Evolutionary conservation across 2,329 filamentous ascomycete genomes (phyloP), one percentile per base, ranked within the genome.

Genomic region (Byssoonygena ceratinophila): DNA sequence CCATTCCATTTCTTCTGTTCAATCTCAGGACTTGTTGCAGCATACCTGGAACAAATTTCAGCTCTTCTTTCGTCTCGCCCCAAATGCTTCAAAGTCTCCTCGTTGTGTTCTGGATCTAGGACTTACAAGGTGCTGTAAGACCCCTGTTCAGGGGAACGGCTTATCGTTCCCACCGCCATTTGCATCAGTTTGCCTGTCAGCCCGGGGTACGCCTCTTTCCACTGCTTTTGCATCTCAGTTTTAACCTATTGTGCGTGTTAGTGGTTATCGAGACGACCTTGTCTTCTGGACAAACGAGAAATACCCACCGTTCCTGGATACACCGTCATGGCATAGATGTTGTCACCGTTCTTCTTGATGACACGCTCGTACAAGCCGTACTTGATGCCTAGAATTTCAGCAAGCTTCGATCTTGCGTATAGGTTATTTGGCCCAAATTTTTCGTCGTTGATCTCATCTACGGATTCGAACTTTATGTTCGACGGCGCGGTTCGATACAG

Each of bases 181-280:
- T 67, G 64, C 1, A 72, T 54, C 0, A 73, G 55, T 23, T 66
- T 67, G 0, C 72, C 71, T 0, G 66, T 63, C 0, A 74, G 57
- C 0, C 70, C 70, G 0, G 71, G 71, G 41, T 73, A 74, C 0
- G 71, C 70, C 14, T 71, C 68, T 53, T 74, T 73, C 70, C 70
- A 74, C 53, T 74, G 70, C 48, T 73, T 62, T 49, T 73, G 69
- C 66, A 73, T 73, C 2, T 64, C 63, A 0, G 71, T 73, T 6
- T 70, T 73, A 20, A 73, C 71, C 71, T 72, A 12, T 14, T 4
- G 20, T 20, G n/a, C 20, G 20, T 4, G 39, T 41, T 41, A 41
- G n/a, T 14, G 2, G 12, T 36, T n/a, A n/a, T n/a, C n/a, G 29
- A 32, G 29, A 32, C 12, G 29, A 12, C 29, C 29, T 32, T 32